Conservation (phyloP, 768 basidiomycete genomes). For the Suillus spraguei region DNA sequence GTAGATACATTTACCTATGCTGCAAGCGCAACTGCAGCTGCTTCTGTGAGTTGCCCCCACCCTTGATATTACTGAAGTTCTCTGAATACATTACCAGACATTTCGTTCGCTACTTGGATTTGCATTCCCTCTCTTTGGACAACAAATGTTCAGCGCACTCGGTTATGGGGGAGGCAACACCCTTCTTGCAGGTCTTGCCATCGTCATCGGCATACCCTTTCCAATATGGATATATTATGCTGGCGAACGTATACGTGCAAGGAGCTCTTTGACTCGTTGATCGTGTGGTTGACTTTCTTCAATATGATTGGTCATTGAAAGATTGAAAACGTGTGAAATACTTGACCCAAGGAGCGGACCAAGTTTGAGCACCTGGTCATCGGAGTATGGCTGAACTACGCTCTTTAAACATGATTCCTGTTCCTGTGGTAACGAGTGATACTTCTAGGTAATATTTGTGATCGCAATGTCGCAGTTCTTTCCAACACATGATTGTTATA, state of each 20-base stretch:
- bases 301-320: not conserved
- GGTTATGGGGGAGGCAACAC: slow-evolving; percentile 58
- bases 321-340: not conserved
- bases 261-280: not conserved
- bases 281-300: not conserved
- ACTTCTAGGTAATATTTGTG: too few relatives aligned
- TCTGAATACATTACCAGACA: slow-evolving; percentile 36
- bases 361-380: not conserved
- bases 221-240: not conserved
- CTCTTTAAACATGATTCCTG: not conserved
- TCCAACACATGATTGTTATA: too few relatives aligned
- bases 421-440: not conserved
- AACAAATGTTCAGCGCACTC: slow-evolving; percentile 62
- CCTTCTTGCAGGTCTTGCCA: not conserved
- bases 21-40: slow-evolving; percentile 65
- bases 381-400: too few relatives aligned
- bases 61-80: not conserved
- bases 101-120: slow-evolving; percentile 67
- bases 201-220: not conserved
- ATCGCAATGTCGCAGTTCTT: too few relatives aligned
- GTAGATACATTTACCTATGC: slow-evolving; percentile 72
- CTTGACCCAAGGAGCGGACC: not conserved
- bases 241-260: slow-evolving; percentile 23
- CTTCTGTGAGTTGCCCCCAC: slow-evolving; percentile 44
- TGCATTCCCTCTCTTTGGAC: slow-evolving; percentile 65